Percentiles rank a stretch among this genome's conserved stretches.
Conservation (phyloP, 768 basidiomycete genomes). For the Boletus sensibilis region DNA sequence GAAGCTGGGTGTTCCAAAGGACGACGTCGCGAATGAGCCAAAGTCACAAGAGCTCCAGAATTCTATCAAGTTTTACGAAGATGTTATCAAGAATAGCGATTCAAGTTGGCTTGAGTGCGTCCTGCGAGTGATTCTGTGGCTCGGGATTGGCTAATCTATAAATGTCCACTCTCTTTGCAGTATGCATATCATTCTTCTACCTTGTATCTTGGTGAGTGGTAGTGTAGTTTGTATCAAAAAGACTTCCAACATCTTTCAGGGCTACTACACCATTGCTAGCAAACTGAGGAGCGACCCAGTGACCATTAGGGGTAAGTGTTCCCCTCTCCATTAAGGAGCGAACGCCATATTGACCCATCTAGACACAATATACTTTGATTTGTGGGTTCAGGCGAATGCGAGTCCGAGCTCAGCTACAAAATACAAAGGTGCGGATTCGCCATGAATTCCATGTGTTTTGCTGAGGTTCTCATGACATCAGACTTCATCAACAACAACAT, state of each 20-base stretch:
- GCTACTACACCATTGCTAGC: neutral
- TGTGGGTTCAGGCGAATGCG: neutral
- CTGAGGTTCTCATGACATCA: neutral
- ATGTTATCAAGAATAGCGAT: neutral
- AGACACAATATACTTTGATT: neutral
- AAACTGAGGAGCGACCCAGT: neutral
- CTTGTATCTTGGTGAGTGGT: conserved; percentile 5
- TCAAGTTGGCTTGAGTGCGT: conserved; percentile 10
- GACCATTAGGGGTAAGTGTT: conserved; percentile 2
- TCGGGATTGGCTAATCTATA: neutral
- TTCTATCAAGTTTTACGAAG: neutral
- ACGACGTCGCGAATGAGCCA: neutral
- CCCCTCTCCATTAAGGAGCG: too few species aligned
- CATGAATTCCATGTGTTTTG: neutral
- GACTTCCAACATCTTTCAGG: neutral
- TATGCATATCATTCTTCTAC: neutral
- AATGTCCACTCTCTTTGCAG: neutral
- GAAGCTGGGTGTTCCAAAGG: neutral
- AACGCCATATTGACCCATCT: neutral
- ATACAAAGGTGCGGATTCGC: neutral
- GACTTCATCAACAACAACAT: conserved; percentile 2
- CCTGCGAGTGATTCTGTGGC: neutral
- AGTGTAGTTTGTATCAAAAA: neutral
- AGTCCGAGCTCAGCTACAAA: neutral
- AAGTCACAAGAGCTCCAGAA: neutral